Conservation (phyloP, 2,329 filamentous ascomycete genomes). For the Hypoxylon sp. region DNA sequence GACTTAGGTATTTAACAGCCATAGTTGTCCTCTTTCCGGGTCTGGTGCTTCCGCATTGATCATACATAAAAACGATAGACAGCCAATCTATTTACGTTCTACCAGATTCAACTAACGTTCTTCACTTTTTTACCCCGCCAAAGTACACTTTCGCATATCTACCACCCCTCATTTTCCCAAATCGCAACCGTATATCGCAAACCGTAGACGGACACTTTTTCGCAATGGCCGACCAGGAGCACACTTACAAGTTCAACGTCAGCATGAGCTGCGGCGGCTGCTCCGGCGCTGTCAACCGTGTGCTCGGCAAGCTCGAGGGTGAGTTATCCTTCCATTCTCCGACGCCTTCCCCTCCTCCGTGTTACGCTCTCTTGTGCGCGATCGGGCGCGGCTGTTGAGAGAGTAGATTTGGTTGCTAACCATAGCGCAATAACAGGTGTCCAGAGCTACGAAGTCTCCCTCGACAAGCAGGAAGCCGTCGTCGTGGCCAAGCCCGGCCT, state of each 20-base stretch:
- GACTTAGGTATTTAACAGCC: conserved; percentile 14
- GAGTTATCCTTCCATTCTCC: conserved; percentile 51
- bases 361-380: neutral
- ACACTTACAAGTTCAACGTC: conserved; percentile 96
- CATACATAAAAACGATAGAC: conserved; percentile 1
- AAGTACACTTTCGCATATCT: conserved; percentile 7
- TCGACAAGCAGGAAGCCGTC: conserved; percentile 86
- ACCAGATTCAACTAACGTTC: neutral
- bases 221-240: conserved; percentile 77
- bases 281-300: conserved; percentile 92
- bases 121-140: conserved; percentile 21
- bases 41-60: conserved; percentile 3
- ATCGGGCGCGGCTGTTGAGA: neutral
- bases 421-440: conserved; percentile 71
- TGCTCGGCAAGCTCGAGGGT: conserved; percentile 94
- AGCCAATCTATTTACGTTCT: conserved; percentile 2
- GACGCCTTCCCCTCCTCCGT: conserved; percentile 7
- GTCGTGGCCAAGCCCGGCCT: conserved; percentile 78
- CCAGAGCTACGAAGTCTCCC: conserved; percentile 86
- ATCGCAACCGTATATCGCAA: too few relatives aligned
- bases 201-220: too few relatives aligned
- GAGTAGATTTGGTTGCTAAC: conserved; percentile 4
- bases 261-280: conserved; percentile 96
- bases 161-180: conserved; percentile 20
- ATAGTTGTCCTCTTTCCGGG: conserved; percentile 22